Conservation (phyloP, 192 early-diverging fungal species). For the Coemansia sp. region DNA sequence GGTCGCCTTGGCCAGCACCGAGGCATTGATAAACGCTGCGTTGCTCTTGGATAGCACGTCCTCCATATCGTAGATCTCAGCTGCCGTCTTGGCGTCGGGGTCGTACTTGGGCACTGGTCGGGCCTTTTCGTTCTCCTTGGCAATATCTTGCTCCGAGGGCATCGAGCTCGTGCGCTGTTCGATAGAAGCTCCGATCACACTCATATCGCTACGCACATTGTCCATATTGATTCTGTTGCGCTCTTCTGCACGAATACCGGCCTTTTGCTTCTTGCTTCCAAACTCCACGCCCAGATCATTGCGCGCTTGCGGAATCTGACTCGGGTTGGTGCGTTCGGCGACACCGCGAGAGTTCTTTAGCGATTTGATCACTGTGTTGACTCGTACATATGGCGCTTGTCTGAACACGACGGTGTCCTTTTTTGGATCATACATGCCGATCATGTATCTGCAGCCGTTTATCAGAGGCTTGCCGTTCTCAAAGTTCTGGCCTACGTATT, state of each 20-base stretch:
- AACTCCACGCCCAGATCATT: constrained; percentile 87
- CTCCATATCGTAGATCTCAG: constrained; percentile 80
- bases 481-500: constrained; percentile 72
- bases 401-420: constrained; percentile 68
- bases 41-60: constrained; percentile 66
- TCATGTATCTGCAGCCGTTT: constrained; percentile 59
- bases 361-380: constrained; percentile 70
- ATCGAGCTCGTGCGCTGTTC: constrained; percentile 61
- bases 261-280: constrained; percentile 86
- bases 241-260: constrained; percentile 76
- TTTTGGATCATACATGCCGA: constrained; percentile 76
- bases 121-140: constrained; percentile 53
- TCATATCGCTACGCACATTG: constrained; percentile 60
- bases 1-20: constrained; percentile 52
- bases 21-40: constrained; percentile 63
- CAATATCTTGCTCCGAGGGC: constrained; percentile 59
- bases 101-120: constrained; percentile 80
- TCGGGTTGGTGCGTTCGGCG: constrained; percentile 28
- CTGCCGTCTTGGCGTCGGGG: constrained; percentile 59
- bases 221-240: constrained; percentile 83
- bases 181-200: constrained; percentile 68
- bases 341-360: constrained; percentile 57
- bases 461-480: constrained; percentile 49
- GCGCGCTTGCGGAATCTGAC: constrained; percentile 62
- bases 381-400: constrained; percentile 62